phyloP scores from a whole-genome alignment of 352 stramenopile species.

The Thalassiosira hispida region DNA sequence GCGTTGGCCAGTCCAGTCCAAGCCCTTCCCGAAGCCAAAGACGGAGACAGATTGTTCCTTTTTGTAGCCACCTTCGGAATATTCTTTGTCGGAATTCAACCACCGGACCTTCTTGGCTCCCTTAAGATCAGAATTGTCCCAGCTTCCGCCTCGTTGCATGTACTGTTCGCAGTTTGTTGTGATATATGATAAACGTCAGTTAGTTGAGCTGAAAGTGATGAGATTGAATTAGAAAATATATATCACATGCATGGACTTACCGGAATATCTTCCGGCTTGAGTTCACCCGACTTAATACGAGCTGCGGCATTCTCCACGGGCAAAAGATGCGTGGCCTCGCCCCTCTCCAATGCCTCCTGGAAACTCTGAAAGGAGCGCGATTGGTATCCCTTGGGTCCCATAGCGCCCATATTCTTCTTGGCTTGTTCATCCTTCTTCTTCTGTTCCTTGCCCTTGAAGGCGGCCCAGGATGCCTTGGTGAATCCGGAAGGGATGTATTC shows the following conservation, averaged over 20 bases:
- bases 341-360: constrained; percentile 77
- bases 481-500: constrained; percentile 83
- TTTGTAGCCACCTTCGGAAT: constrained; percentile 72
- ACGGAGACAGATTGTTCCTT: constrained; percentile 80
- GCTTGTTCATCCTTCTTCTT: constrained; percentile 70
- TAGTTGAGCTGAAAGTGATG: background rate
- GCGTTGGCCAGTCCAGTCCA: constrained; percentile 79
- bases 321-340: constrained; percentile 75
- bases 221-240: too few species aligned
- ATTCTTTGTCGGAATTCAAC: constrained; percentile 80
- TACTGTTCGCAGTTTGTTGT: constrained; percentile 41
- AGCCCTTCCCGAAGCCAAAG: constrained; percentile 73
- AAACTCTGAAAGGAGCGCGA: constrained; percentile 79
- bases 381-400: constrained; percentile 79
- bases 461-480: constrained; percentile 76
- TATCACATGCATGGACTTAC: constrained; percentile 41
- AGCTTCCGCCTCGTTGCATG: constrained; percentile 76
- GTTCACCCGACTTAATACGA: constrained; percentile 59
- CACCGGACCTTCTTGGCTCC: constrained; percentile 73
- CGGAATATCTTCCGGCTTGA: constrained; percentile 81
- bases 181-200: constrained; percentile 2
- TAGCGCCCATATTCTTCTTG: constrained; percentile 74
- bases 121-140: constrained; percentile 82
- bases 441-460: constrained; percentile 78
- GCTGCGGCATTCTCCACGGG: constrained; percentile 76